Percentiles rank a stretch among this genome's conserved stretches.
Conservation (phyloP, 2,329 filamentous ascomycete genomes). For the Diaporthe humulicola region DNA sequence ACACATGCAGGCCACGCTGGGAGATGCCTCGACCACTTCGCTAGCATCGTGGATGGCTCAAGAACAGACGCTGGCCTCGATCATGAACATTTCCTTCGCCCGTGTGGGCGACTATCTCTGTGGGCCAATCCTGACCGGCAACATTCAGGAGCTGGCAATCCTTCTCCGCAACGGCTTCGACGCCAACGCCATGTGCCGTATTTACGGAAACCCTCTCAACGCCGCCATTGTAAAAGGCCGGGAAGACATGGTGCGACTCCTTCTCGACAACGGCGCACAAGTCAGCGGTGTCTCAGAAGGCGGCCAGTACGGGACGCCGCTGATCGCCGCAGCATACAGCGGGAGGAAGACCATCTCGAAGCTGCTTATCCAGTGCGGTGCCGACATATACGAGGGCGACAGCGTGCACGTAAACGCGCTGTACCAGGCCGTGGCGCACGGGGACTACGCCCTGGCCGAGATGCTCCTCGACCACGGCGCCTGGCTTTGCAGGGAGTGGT, state of each 20-base stretch:
- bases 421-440: constrained; percentile 22
- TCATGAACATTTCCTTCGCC: constrained; percentile 13
- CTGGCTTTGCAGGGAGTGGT: constrained; percentile 24
- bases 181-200: background rate
- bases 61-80: background rate
- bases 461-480: constrained; percentile 26
- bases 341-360: constrained; percentile 4
- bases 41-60: background rate
- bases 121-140: background rate
- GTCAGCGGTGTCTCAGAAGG: background rate
- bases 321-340: constrained; percentile 14
- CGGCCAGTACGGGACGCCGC: constrained; percentile 7
- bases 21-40: background rate
- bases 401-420: constrained; percentile 17
- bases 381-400: constrained; percentile 1
- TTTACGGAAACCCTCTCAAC: background rate
- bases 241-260: background rate
- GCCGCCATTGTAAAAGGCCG: background rate
- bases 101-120: background rate
- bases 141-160: background rate
- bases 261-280: background rate
- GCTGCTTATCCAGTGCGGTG: constrained; percentile 16
- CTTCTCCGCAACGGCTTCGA: constrained; percentile 12
- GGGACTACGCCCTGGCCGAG: constrained; percentile 21
- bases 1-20: background rate